Conservation (phyloP, 23 red algal genomes). For the Gracilaria domingensis region DNA sequence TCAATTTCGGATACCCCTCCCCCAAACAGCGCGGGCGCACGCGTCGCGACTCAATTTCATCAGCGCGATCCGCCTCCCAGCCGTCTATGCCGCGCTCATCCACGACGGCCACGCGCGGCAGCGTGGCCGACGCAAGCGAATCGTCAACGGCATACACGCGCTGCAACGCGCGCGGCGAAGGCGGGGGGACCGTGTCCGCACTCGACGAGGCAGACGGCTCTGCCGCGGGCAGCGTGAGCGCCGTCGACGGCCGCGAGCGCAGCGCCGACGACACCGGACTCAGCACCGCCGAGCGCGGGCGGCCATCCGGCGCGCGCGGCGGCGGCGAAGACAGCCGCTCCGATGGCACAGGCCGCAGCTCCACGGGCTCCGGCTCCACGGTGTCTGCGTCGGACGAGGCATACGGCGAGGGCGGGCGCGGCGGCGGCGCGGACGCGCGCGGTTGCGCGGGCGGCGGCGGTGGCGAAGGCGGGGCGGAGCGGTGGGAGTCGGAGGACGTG, state of each 20-base stretch:
- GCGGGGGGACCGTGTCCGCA: conserved; percentile 63
- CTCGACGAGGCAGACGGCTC: conserved; percentile 27
- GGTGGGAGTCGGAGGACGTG: not conserved
- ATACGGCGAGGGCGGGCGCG: not conserved
- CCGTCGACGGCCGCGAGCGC: not conserved
- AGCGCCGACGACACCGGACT: not conserved
- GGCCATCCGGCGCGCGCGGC: not conserved
- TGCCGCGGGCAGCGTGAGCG: not conserved
- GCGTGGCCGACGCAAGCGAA: not conserved
- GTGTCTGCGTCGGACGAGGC: conserved; percentile 66
- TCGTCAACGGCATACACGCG: conserved; percentile 7
- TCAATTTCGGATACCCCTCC: conserved; percentile 34
- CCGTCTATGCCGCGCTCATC: conserved; percentile 57
- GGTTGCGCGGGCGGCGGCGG: not conserved
- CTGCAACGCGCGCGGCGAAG: conserved; percentile 48
- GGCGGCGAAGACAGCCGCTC: not conserved
- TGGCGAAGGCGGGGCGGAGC: conserved; percentile 6
- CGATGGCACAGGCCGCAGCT: too few species aligned
- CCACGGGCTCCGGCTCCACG: conserved; percentile 45
- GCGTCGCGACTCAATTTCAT: not conserved
- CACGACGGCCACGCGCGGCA: conserved; percentile 19
- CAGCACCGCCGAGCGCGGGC: not conserved
- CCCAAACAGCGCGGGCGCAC: not conserved
- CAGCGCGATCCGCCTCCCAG: conserved; percentile 30
- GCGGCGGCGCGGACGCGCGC: not conserved